Evolutionary conservation across 2,329 filamentous ascomycete species (phyloP), one percentile per base, ranked within the genome.

Genomic region (Spiromastix sp.): DNA sequence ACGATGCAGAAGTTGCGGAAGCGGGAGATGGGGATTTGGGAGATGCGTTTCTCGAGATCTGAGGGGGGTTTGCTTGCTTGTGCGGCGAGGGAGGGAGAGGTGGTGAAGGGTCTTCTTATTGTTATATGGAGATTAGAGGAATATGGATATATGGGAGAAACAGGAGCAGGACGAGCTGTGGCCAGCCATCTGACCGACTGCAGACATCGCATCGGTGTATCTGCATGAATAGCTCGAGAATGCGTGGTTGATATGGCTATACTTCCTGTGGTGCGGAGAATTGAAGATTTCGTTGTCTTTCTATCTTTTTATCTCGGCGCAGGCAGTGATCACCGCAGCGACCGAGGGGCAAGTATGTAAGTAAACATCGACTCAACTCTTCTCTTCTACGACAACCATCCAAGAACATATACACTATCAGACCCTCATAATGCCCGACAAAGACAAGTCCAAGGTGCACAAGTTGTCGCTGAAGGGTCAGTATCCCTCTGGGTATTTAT

Each of bases 1-100:
- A 98, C 89, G 52, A 98, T 96, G 62, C 91, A 98, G 59, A 98
- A 98, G 60, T 98, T 98, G 43, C 91, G 81, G 52, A 74, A 71
- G 24, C 67, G 59, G 24, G 70, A 66, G 35, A 71, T 60, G 5
- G 68, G 68, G 34, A 71, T 70, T 3, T 57, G 59, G 4, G 61
- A 55, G 22, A 71, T 70, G 31, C 77, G 67, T 39, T 66, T 62
- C 54, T 81, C 77, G 15, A 81, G 65, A 16, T 71, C 68, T n/a
- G 67, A 54, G 4, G 55, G 45, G 1, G 48, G 42, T 34, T 54
- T 51, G 7, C 42, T 49, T 2, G 48, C 33, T 12, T 49, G 45
- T 7, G 48, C 32, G 20, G 38, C 38, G 22, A 36, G 29, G 27
- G 16, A 27, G 16, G 30, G 30, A 47, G 55, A 52, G 30, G 34